Evolutionary conservation across 1,139 yeast genomes (phyloP), one percentile per base, ranked within the genome.

Genomic region (Chernovozyma aurita): DNA sequence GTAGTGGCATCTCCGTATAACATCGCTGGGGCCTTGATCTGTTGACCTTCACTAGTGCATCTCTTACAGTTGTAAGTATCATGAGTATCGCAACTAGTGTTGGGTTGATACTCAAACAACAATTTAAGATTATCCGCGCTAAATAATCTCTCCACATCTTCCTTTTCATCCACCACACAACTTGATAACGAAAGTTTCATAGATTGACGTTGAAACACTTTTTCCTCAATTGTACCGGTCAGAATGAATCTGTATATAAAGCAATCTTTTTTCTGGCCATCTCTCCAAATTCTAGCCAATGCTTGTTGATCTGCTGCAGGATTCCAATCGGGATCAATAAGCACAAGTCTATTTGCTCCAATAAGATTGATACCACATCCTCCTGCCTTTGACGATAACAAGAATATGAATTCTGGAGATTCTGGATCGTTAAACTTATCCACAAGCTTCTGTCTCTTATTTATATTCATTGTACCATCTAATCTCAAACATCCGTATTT

Each of bases 231-330:
- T 0, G 97, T 80, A 17, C 98, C 98, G 0, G 97, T 90, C 11
- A 95, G 77, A 41, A 92, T 90, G 48, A 92, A 88, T 48, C 98
- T 70, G 56, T 92, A 92, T 36, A 92, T 94, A 53, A 84, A 92
- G 63, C 98, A 92, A 58, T 86, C 95, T 60, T 92, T 92, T 70
- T 86, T 90, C 54, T 92, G 98, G 0, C 98, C 98, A 63, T 92
- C 98, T 69, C 98, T 82, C 98, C 98, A 92, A 3, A 92, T 96
- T 58, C 98, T 76, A 0, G 98, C 98, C 42, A 92, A 69, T 0
- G 98, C 98, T 61, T 92, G 98, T 57, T 92, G 98, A 56, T 92
- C 98, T 2, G 97, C 85, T 0, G 98, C 98, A 0, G 98, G 98
- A 51, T 92, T 92, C 98, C 98, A 92, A 59, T 94, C 98, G 0